phyloP scores from a whole-genome alignment of 2,329 filamentous ascomycete genomes.

The Fusarium succisae region DNA sequence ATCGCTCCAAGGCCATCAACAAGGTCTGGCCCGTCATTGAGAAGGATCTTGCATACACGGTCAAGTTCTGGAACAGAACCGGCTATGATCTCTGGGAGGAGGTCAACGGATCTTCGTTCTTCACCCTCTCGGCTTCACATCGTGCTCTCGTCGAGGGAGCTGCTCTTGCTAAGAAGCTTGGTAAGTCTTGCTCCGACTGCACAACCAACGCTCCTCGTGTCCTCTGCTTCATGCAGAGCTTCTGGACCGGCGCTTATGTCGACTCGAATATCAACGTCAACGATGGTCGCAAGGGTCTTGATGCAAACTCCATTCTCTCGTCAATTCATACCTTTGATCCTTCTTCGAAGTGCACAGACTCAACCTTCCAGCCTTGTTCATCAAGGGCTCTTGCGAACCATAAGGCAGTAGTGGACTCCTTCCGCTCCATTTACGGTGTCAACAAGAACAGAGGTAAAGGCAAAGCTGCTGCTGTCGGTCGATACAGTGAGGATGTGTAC shows the following conservation, averaged over 20 bases:
- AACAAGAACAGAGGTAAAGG: slow-evolving; percentile 70
- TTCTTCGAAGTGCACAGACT: slow-evolving; percentile 67
- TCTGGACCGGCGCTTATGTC: slow-evolving; percentile 72
- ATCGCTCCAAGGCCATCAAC: slow-evolving; percentile 60
- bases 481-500: slow-evolving; percentile 76
- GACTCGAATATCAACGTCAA: slow-evolving; percentile 72
- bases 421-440: slow-evolving; percentile 71
- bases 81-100: slow-evolving; percentile 85
- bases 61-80: slow-evolving; percentile 71
- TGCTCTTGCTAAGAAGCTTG: slow-evolving; percentile 69
- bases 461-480: slow-evolving; percentile 66
- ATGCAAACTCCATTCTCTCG: slow-evolving; percentile 72
- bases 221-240: slow-evolving; percentile 75
- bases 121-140: slow-evolving; percentile 74
- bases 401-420: slow-evolving; percentile 76
- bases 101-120: slow-evolving; percentile 78
- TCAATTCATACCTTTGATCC: slow-evolving; percentile 75
- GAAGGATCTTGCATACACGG: slow-evolving; percentile 78
- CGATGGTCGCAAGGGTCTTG: slow-evolving; percentile 70
- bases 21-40: slow-evolving; percentile 75
- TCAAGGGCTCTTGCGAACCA: slow-evolving; percentile 73
- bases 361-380: slow-evolving; percentile 79
- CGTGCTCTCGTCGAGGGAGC: slow-evolving; percentile 69
- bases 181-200: slow-evolving; percentile 67
- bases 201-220: slow-evolving; percentile 71